Conservation (phyloP, 2,329 filamentous ascomycete species). For the Ceratocystis harringtonii region DNA sequence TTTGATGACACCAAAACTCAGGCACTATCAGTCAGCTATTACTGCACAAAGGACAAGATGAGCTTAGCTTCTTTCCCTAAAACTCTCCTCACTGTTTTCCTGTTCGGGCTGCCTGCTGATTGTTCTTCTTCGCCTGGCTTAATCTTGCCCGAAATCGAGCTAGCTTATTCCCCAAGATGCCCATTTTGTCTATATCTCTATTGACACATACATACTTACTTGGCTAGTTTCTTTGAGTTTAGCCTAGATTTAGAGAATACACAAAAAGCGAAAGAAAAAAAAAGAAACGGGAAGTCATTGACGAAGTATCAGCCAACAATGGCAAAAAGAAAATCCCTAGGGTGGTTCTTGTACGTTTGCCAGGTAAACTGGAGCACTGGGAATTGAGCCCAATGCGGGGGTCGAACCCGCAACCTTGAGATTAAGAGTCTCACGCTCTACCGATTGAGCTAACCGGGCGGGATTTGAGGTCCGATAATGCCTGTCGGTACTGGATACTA, state of each 20-base stretch:
- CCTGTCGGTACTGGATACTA: background rate
- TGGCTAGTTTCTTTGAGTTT: no score
- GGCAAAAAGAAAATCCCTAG: background rate
- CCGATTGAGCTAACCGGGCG: slow-evolving; percentile 51
- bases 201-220: no score
- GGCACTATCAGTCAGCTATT: background rate
- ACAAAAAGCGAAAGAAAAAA: background rate
- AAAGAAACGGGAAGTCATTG: background rate
- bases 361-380: slow-evolving; percentile 16
- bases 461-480: background rate
- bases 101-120: background rate
- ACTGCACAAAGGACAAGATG: no score
- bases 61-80: background rate
- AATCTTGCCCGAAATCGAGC: background rate
- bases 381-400: slow-evolving; percentile 23
- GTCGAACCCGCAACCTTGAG: slow-evolving; percentile 31
- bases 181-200: no score
- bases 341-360: slow-evolving; percentile 10
- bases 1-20: background rate
- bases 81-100: background rate
- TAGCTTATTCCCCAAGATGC: no score
- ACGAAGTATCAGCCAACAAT: background rate
- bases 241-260: no score
- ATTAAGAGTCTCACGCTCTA: slow-evolving; percentile 60
- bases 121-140: background rate